Base-by-base conservation (phyloP, 768 basidiomycete species). In the Serendipita vermifera region DNA sequence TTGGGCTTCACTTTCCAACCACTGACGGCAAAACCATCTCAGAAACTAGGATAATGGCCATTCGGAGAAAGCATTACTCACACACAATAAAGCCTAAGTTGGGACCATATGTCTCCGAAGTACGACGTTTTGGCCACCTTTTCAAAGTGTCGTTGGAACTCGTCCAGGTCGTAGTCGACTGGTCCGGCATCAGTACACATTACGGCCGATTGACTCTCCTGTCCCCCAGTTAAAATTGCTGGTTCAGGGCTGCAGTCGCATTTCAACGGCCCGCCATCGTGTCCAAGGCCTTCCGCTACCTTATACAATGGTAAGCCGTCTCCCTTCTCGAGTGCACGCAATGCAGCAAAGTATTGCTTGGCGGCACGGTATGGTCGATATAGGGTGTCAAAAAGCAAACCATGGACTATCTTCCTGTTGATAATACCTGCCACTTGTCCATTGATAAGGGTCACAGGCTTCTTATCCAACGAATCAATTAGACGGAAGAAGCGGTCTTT, bases 71-170 rank as follows among this genome's bases (percentile, higher is more conserved):
- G 6, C 22, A 6, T 29, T 13, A 11, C 31, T n/a, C 20, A 35
- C 54, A 38, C 24, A 20, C 36, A 55, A 11, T 11, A 5, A 20
- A 41, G 22, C 6, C 38, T 14, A 20, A 56, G 24, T 5, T 27
- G n/a, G 38, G 33, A 14, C 55, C 55, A 56, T 13, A 56, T 38
- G 24, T 56, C 55, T 14, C 20, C 55, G 29, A 56, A 56, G 5
- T n/a, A 6, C 6, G 36, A 39, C n/a, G 41, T 15, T 24, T 39
- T 36, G 33, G 55, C 35, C 22, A 56, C 20, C 7, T 40, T n/a
- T 5, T 38, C 36, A 40, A n/a, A 56, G 26, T 56, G 55, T 27
- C 41, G 26, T 26, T 40, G 33, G 24, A 56, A 24, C 3, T 15
- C 2, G 22, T 39, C 14, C 5, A 29, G 36, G 41, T 56, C 55